phyloP scores from a whole-genome alignment of 345 rosid genomes.

The Arabidopsis arenosa region DNA sequence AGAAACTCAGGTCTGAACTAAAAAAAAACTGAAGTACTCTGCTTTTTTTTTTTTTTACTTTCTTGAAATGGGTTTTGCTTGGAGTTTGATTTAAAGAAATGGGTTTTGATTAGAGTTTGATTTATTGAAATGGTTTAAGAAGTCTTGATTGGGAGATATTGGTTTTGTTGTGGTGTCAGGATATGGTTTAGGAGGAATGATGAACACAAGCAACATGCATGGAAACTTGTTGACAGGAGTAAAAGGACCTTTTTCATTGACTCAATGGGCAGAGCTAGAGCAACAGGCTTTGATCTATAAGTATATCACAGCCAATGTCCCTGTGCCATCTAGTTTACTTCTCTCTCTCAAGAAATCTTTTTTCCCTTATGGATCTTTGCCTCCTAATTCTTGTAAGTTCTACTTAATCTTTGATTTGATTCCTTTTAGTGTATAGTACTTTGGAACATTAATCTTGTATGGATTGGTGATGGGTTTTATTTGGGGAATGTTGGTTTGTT shows the following conservation, averaged over 20 bases:
- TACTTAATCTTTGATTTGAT: no score
- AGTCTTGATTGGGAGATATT: neutral
- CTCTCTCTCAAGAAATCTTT: conserved; percentile 77
- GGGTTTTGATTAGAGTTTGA: conserved; percentile 14
- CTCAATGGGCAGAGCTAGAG: conserved; percentile 94
- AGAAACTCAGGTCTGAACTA: conserved; percentile 55
- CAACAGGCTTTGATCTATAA: conserved; percentile 96
- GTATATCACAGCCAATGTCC: conserved; percentile 74
- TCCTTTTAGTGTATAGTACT: no score
- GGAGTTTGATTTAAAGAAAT: conserved; percentile 7
- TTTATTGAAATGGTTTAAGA: conserved; percentile 13
- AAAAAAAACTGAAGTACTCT: neutral
- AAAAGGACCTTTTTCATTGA: conserved; percentile 67
- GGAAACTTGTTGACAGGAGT: conserved; percentile 51
- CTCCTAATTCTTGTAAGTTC: conserved; percentile 58
- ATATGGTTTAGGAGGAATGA: conserved; percentile 59
- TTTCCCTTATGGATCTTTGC: conserved; percentile 58
- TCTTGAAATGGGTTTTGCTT: conserved; percentile 27
- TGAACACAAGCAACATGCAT: conserved; percentile 62
- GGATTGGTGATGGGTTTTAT: conserved; percentile 11
- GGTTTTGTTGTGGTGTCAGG: conserved; percentile 24
- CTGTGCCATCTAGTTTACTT: conserved; percentile 78
- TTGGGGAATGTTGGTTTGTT: conserved; percentile 12
- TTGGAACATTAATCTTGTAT: neutral
- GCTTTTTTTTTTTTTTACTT: conserved; percentile 3